These are phyloP conservation scores for Clarireedia homoeocarpa DNA, from an alignment of 2,329 filamentous ascomycete species.

Conservation along the genomic window DNA sequence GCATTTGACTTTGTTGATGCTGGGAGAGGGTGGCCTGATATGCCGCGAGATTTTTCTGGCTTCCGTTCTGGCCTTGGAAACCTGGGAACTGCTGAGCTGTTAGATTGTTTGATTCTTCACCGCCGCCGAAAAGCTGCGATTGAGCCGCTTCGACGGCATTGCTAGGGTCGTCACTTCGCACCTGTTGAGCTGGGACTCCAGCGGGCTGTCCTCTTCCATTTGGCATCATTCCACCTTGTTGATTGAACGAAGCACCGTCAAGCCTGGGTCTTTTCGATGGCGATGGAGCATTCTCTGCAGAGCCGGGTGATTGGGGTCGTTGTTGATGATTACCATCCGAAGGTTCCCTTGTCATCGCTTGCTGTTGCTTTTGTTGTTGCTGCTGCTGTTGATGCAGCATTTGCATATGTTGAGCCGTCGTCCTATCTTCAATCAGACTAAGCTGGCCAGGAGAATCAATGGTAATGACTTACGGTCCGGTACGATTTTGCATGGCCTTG, in stretches of 20 bases:
- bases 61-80: constrained; percentile 33
- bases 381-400: constrained; percentile 64
- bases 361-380: constrained; percentile 66
- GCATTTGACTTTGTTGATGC: constrained; percentile 65
- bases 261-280: constrained; percentile 85
- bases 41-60: constrained; percentile 66
- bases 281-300: constrained; percentile 81
- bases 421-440: constrained; percentile 10
- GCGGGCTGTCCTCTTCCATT: constrained; percentile 60
- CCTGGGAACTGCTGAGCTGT: constrained; percentile 67
- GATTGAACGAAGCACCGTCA: constrained; percentile 64
- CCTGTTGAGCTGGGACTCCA: constrained; percentile 59
- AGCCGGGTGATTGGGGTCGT: constrained; percentile 72
- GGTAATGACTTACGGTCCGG: constrained; percentile 51
- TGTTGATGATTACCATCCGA: constrained; percentile 66
- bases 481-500: constrained; percentile 64
- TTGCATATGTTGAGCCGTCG: constrained; percentile 53
- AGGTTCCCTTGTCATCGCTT: constrained; percentile 80
- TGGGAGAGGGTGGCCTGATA: constrained; percentile 80
- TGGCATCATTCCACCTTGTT: constrained; percentile 51
- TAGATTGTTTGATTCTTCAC: constrained; percentile 68
- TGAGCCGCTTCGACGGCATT: constrained; percentile 45
- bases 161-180: constrained; percentile 48
- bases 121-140: constrained; percentile 53
- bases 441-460: background rate